phyloP scores from a whole-genome alignment of 495 filamentous ascomycete genomes.

The Trichoderma parareesei region DNA sequence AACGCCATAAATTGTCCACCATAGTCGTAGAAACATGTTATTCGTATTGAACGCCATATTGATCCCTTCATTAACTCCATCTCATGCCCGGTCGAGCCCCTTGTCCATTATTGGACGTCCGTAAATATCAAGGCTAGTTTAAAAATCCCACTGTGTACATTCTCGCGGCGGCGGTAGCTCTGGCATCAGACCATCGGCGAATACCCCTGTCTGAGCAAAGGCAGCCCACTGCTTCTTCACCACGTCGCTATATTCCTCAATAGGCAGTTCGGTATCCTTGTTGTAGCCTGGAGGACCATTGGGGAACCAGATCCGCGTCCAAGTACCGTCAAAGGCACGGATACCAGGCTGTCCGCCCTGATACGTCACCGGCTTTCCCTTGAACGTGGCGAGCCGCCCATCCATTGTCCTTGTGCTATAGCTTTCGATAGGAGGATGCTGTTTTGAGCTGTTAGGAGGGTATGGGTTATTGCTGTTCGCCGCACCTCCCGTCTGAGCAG shows the following conservation, averaged over 20 bases:
- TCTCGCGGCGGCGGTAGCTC: conserved; percentile 64
- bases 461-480: conserved; percentile 25
- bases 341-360: conserved; percentile 23
- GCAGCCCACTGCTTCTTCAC: conserved; percentile 50
- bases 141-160: conserved; percentile 66
- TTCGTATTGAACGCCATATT: conserved; percentile 5
- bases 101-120: background rate
- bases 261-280: conserved; percentile 43
- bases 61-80: background rate
- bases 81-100: background rate
- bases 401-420: conserved; percentile 28
- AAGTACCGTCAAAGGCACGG: conserved; percentile 32
- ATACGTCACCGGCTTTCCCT: conserved; percentile 34
- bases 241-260: conserved; percentile 32
- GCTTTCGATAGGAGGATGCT: conserved; percentile 32
- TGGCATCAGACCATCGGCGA: conserved; percentile 57
- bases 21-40: background rate
- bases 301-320: conserved; percentile 58
- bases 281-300: conserved; percentile 56
- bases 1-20: background rate
- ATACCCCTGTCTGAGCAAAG: conserved; percentile 52
- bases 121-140: conserved; percentile 10
- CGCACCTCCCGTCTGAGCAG: background rate
- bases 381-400: conserved; percentile 30
- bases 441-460: conserved; percentile 29